Base-by-base conservation (phyloP, 805 yeast genomes). In the Saccharomycopsis microspora region DNA sequence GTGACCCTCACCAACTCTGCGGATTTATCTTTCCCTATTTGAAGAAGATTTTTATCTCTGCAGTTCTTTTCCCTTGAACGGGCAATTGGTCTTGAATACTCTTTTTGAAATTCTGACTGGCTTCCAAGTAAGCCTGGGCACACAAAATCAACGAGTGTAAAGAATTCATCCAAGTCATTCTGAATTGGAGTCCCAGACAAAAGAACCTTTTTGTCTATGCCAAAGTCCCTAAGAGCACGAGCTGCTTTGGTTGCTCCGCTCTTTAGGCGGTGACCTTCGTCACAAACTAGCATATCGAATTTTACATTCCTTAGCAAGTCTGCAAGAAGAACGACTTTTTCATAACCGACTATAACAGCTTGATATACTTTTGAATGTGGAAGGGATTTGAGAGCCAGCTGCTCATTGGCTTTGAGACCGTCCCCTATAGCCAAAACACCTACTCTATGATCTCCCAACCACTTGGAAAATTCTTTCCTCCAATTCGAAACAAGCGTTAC, bases 141-240 rank as follows among this genome's bases (percentile, higher is more conserved):
- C 8, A 87, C 67, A 59, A 90, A 90, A 58, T 87, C 83, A 5
- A 82, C 75, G 56, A 93, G 77, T 6, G 83, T 80, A 63, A 69
- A 86, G 60, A 85, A 90, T 60, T 93, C 98, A 3, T 66, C 66
- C 43, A 93, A 71, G 61, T 93, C 96, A 63, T 93, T 93, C 60
- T 93, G 98, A 35, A 93, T 86, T 0, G 96, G 96, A 0, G 96
- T 87, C 0, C 96, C 98, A 0, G 95, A 78, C 5, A 93, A 65
- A 4, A 90, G 58, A 2, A 90, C 66, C 51, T 82, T 76, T 40
- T 70, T 75, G 5, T 68, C 67, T 3, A 82, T 71, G 39, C 77
- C 65, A 11, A 88, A 62, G 1, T 69, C 57, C 39, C 74, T 75
- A 45, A 90, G 65, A 0, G 80, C 76, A 50, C 77, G 78, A 45